These are phyloP conservation scores for barrel medic (Medicago truncatula) DNA, from an alignment of 306 rosid genomes.

Conservation along the genomic window DNA sequence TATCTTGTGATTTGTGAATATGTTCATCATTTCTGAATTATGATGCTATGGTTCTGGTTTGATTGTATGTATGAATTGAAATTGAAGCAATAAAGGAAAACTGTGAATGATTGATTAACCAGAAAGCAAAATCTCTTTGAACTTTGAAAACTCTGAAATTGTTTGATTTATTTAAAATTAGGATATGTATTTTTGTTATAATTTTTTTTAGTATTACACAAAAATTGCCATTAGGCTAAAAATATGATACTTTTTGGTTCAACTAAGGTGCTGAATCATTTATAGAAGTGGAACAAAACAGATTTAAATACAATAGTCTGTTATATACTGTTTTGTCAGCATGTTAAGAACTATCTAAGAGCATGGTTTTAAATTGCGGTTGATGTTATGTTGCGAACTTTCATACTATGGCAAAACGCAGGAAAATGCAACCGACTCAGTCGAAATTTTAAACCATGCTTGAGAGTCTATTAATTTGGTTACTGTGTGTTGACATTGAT, in stretches of 20 bases:
- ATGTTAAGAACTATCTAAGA: background rate
- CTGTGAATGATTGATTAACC: too few relatives aligned
- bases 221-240: background rate
- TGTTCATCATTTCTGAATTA: too few relatives aligned
- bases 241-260: slow-evolving; percentile 11
- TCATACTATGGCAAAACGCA: background rate
- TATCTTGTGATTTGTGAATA: too few relatives aligned
- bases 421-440: background rate
- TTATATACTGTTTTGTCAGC: background rate
- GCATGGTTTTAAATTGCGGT: background rate
- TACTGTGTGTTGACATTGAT: slow-evolving; percentile 22
- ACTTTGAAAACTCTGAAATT: too few relatives aligned
- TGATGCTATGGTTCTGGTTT: too few relatives aligned
- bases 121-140: too few relatives aligned
- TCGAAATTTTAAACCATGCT: background rate
- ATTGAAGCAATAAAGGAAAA: too few relatives aligned
- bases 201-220: background rate
- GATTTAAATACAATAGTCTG: background rate
- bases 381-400: background rate
- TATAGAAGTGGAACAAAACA: background rate
- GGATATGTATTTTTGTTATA: too few relatives aligned
- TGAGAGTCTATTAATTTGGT: background rate
- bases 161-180: too few relatives aligned
- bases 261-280: background rate
- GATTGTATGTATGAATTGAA: too few relatives aligned